Conservation (phyloP, 1,284 basidiomycete species). For the Trichosporon sp. region DNA sequence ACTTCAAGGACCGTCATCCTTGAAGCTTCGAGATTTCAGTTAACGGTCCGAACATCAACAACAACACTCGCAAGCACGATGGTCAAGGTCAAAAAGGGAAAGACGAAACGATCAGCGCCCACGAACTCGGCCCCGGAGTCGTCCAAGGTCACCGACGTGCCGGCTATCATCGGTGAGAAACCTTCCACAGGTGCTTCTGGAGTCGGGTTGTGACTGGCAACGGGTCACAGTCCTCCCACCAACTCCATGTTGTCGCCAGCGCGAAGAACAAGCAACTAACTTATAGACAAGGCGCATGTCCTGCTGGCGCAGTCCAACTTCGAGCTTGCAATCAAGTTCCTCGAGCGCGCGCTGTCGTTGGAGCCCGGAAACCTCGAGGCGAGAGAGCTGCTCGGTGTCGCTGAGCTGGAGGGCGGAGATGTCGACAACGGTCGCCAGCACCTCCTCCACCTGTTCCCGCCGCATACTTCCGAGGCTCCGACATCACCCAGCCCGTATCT, state of each 20-base stretch:
- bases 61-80: conserved; percentile 10
- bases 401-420: conserved; percentile 75
- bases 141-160: conserved; percentile 30
- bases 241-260: too few species aligned
- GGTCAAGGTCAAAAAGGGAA: conserved; percentile 20
- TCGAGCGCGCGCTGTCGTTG: conserved; percentile 68
- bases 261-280: neutral
- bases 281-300: conserved; percentile 63
- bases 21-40: neutral
- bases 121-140: conserved; percentile 13
- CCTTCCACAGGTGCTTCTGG: neutral
- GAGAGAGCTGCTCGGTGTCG: conserved; percentile 75
- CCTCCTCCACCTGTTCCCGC: conserved; percentile 62
- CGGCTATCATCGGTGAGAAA: conserved; percentile 38
- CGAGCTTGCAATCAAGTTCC: conserved; percentile 73
- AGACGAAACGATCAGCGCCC: conserved; percentile 18
- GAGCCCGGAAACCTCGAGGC: conserved; percentile 70
- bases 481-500: conserved; percentile 71
- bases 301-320: conserved; percentile 82
- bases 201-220: neutral
- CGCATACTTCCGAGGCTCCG: conserved; percentile 65
- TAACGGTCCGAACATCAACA: neutral
- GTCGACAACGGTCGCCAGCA: conserved; percentile 67
- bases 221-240: too few species aligned
- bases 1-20: conserved; percentile 17